Base-by-base conservation (phyloP, 768 basidiomycete genomes). In the Amanita fuliginea region DNA sequence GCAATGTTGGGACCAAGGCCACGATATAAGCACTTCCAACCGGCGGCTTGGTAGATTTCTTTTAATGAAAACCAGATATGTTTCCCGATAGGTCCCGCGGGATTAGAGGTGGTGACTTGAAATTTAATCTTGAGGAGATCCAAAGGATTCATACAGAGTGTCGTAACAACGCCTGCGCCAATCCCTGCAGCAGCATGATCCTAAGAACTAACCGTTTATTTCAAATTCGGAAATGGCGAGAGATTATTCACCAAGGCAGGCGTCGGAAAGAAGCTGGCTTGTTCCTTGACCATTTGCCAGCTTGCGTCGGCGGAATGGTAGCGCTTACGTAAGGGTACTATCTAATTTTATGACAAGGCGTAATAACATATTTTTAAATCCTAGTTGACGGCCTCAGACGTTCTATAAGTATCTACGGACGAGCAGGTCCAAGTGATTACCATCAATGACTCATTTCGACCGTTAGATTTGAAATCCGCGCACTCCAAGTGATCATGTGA, bases 101-200 rank as follows among this genome's bases (percentile, higher is more conserved):
- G 77, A 30, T 72, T 75, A 26, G 73, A 66, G 0, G 86, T 94
- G 18, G 83, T 79, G 5, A 96, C 88, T 66, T 98, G 96, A 46
- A 92, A 80, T 61, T 91, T 86, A 62, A 96, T 76, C 69, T 98
- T 98, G 65, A 99, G 74, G 9, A 98, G 76, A 67, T 99, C 96
- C 30, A 99, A 75, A 6, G 96, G 96, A 63, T 98, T 93, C 90
- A 98, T 94, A 66, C 89, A 89, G 26, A 97, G 72, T 42, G 93
- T 92, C 32, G 91, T 88, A 58, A 85, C 83, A 56, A 90, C 81
- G 51, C 96, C 96, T 34, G 96, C 94, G 45, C 88, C 85, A 46
- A 98, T 77, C 49, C 96, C 96, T 39, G 92, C 90, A 47, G 81
- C 80, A 28, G 95, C 93, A 81, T 97, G 93, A 66, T 98, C 96